Evolutionary conservation across 164 flowering plant species (phyloP).

Genomic region (Liriodendron chinense): DNA sequence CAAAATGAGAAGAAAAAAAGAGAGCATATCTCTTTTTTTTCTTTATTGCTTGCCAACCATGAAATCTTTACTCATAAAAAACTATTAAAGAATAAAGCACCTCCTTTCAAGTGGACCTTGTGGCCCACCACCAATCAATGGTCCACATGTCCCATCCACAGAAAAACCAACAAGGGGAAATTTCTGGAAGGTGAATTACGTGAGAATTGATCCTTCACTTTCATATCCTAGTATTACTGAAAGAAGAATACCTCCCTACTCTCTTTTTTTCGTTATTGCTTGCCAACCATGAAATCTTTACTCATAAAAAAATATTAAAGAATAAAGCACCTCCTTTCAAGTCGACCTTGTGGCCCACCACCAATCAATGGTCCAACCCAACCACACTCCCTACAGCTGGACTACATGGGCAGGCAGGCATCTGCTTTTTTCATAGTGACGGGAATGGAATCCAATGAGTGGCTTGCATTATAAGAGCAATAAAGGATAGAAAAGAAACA

Average conservation of each 20-base stretch:
- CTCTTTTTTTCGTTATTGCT: constrained; percentile 3
- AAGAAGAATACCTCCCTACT: not conserved
- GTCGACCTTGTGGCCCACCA: constrained; percentile 10
- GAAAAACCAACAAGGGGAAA: too few relatives aligned
- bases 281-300: constrained; percentile 6
- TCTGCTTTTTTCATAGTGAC: constrained; percentile 7
- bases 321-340: not conserved
- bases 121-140: constrained; percentile 1
- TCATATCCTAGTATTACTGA: too few relatives aligned
- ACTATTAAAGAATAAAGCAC: not conserved
- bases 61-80: not conserved
- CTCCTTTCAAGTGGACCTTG: constrained; percentile 1
- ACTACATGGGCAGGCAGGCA: not conserved
- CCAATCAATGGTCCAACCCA: not conserved
- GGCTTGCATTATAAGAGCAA: not conserved
- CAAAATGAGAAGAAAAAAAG: not conserved
- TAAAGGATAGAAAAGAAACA: not conserved
- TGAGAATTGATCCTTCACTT: too few relatives aligned
- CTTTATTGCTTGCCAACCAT: constrained; percentile 6
- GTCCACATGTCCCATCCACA: too few relatives aligned
- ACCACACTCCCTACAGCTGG: not conserved
- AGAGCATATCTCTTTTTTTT: not conserved
- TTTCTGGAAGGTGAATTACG: too few relatives aligned
- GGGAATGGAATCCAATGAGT: constrained; percentile 8
- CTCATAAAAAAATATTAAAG: not conserved